These are phyloP conservation scores for Emmonsiellopsis sp. DNA, from an alignment of 2,329 filamentous ascomycete species.

Conservation along the genomic window DNA sequence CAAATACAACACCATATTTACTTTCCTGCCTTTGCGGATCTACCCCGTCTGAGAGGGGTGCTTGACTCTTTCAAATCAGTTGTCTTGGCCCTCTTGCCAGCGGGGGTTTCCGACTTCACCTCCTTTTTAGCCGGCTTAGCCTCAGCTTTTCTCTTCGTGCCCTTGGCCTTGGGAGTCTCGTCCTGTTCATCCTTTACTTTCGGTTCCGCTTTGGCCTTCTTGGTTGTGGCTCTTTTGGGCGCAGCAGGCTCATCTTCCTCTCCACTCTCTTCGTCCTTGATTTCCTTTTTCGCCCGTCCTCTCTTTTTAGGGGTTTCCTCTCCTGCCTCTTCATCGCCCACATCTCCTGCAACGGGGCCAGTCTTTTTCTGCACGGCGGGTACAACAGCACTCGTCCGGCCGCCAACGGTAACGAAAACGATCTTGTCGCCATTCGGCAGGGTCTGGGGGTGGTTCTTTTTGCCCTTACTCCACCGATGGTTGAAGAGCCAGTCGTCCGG, in stretches of 20 bases:
- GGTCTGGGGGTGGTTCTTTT: constrained; percentile 55
- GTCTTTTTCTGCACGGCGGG: constrained; percentile 80
- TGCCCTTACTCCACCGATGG: constrained; percentile 81
- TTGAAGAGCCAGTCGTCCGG: constrained; percentile 83
- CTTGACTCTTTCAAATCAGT: neutral
- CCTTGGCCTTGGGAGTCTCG: neutral
- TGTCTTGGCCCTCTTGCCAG: no score
- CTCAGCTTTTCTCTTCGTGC: neutral
- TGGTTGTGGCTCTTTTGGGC: constrained; percentile 9
- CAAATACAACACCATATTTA: neutral
- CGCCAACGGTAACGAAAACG: constrained; percentile 78
- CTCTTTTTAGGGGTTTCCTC: constrained; percentile 21
- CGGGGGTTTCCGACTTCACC: no score
- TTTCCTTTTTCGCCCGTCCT: constrained; percentile 20
- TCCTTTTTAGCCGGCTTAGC: no score
- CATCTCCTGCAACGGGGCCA: constrained; percentile 46
- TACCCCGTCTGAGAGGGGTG: neutral
- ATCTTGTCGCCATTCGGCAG: constrained; percentile 81
- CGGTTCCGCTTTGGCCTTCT: constrained; percentile 3
- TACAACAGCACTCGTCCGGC: constrained; percentile 82
- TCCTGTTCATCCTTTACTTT: neutral
- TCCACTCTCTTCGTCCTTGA: constrained; percentile 10
- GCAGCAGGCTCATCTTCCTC: constrained; percentile 4
- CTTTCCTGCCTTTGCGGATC: neutral
- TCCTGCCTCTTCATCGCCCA: constrained; percentile 23